Conservation (phyloP, 2,329 filamentous ascomycete genomes). For the Venturiaceae sp. region DNA sequence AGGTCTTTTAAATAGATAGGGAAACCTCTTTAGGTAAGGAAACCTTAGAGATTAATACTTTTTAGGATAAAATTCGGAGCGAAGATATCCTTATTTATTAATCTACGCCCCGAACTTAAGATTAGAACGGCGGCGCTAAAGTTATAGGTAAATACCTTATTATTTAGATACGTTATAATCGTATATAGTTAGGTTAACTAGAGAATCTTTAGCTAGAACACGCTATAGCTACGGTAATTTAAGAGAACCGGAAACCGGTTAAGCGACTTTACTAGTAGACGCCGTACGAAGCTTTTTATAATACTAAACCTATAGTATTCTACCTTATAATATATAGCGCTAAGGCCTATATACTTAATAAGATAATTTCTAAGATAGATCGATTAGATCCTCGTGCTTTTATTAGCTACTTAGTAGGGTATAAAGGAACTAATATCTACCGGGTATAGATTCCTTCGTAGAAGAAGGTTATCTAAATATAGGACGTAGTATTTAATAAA, state of each 20-base stretch:
- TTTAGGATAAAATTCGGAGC: background rate
- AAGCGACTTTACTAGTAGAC: background rate
- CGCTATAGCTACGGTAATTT: background rate
- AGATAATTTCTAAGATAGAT: background rate
- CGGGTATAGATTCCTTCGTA: background rate
- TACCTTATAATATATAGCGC: background rate
- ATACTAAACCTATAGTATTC: background rate
- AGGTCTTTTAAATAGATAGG: background rate
- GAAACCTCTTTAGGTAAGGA: background rate
- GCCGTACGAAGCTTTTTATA: background rate
- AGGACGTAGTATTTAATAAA: background rate
- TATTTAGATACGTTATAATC: background rate
- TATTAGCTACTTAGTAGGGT: background rate
- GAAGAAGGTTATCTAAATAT: background rate
- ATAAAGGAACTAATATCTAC: background rate
- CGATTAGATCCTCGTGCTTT: background rate
- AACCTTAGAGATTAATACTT: background rate
- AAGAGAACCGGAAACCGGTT: background rate
- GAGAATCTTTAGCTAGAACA: background rate
- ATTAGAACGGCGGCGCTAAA: background rate
- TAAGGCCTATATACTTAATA: background rate
- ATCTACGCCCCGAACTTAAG: background rate
- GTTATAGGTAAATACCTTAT: background rate
- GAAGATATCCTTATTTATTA: background rate
- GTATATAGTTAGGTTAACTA: background rate